Conservation (phyloP, 495 filamentous ascomycete genomes). For the Aspergillus carlsbadensis region DNA sequence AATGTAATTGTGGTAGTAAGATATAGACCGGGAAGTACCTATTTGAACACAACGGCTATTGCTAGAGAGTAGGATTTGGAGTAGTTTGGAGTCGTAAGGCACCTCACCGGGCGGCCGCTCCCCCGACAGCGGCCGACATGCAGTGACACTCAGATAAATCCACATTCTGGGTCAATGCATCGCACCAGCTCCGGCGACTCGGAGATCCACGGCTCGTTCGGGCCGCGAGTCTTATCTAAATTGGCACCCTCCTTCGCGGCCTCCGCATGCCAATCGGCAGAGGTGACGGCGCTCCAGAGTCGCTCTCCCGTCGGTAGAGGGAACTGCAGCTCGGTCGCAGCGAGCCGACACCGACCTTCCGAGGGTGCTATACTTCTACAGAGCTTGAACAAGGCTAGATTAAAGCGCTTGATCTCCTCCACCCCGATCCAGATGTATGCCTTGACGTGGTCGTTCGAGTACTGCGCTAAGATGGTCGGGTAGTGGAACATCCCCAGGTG, state of each 20-base stretch:
- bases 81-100: not conserved
- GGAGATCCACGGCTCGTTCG: not conserved
- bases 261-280: slow-evolving; percentile 22
- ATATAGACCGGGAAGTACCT: too few relatives aligned
- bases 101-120: not conserved
- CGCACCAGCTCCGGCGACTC: not conserved
- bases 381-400: slow-evolving; percentile 26
- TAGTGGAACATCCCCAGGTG: slow-evolving; percentile 20
- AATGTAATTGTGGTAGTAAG: too few relatives aligned
- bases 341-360: not conserved
- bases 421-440: slow-evolving; percentile 26
- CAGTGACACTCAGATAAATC: not conserved
- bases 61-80: not conserved
- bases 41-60: not conserved
- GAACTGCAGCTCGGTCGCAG: slow-evolving; percentile 28
- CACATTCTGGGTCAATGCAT: not conserved
- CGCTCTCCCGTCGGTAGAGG: slow-evolving; percentile 22
- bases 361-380: slow-evolving; percentile 10
- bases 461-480: slow-evolving; percentile 21
- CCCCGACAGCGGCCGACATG: not conserved
- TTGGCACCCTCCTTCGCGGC: not conserved
- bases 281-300: slow-evolving; percentile 23
- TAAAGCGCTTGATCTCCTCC: slow-evolving; percentile 34
- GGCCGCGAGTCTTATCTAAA: not conserved
- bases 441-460: not conserved